phyloP scores from a whole-genome alignment of 352 stramenopile species.

The Phytophthora aleatoria region DNA sequence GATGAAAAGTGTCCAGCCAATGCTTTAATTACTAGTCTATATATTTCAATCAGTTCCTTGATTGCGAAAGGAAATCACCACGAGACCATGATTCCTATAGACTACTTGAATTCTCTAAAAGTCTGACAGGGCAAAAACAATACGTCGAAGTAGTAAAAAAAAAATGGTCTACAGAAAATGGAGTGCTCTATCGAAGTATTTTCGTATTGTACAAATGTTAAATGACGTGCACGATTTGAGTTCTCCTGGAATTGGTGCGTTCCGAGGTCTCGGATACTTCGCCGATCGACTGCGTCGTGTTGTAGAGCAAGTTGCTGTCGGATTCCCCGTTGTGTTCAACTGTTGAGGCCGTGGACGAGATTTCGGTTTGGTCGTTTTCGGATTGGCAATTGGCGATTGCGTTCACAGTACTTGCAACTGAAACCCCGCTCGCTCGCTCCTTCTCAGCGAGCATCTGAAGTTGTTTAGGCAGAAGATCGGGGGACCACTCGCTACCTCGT shows the following conservation, averaged over 20 bases:
- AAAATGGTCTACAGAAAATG: no score
- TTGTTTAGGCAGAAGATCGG: slow-evolving; percentile 65
- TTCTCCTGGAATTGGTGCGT: slow-evolving; percentile 16
- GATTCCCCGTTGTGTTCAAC: not conserved
- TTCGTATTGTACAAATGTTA: slow-evolving; percentile 1
- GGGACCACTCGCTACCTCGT: slow-evolving; percentile 74
- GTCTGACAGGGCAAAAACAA: no score
- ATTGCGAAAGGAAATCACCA: no score
- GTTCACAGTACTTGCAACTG: slow-evolving; percentile 20
- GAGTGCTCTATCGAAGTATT: no score
- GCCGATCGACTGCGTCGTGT: slow-evolving; percentile 9
- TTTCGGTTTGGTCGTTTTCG: slow-evolving; percentile 1
- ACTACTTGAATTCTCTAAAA: no score
- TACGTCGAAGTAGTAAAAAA: no score
- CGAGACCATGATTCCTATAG: no score
- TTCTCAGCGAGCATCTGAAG: slow-evolving; percentile 61
- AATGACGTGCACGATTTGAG: slow-evolving; percentile 5
- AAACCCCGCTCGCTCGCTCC: slow-evolving; percentile 15
- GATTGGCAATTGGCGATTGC: slow-evolving; percentile 25
- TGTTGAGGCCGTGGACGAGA: not conserved
- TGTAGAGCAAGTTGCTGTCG: slow-evolving; percentile 13
- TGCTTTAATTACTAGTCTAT: no score
- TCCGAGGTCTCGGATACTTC: slow-evolving; percentile 17
- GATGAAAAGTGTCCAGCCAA: no score
- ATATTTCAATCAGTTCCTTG: no score